phyloP scores from a whole-genome alignment of 441 rosid genomes.

The Erodium moschatum region DNA sequence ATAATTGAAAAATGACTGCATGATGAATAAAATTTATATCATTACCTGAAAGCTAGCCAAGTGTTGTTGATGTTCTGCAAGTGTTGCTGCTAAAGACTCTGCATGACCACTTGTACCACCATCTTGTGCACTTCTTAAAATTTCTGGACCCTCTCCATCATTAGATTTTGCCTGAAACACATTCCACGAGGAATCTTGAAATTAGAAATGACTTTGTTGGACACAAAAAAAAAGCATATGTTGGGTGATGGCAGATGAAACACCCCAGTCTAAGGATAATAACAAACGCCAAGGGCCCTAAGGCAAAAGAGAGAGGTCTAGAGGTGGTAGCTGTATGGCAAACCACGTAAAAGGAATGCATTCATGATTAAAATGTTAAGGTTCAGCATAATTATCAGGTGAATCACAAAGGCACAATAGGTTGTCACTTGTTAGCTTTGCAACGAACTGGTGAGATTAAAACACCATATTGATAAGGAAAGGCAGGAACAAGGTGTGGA shows the following conservation, averaged over 20 bases:
- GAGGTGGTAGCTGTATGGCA: not conserved
- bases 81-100: constrained; percentile 83
- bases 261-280: not conserved
- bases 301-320: not conserved
- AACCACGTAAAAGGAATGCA: not conserved
- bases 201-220: not conserved
- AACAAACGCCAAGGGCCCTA: not conserved
- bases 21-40: constrained; percentile 5
- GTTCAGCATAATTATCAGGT: not conserved
- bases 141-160: constrained; percentile 96
- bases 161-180: constrained; percentile 78
- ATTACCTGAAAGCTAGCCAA: constrained; percentile 93
- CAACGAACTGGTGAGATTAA: not conserved
- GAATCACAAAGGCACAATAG: not conserved
- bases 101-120: constrained; percentile 80
- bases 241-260: not conserved
- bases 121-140: constrained; percentile 59
- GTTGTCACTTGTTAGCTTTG: not conserved
- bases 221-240: not conserved
- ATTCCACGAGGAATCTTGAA: not conserved
- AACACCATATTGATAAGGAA: not conserved
- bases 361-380: not conserved
- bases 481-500: not conserved
- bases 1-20: constrained; percentile 5
- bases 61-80: constrained; percentile 94